Conservation (phyloP, 2,329 filamentous ascomycete genomes). For the Fusarium humuli region DNA sequence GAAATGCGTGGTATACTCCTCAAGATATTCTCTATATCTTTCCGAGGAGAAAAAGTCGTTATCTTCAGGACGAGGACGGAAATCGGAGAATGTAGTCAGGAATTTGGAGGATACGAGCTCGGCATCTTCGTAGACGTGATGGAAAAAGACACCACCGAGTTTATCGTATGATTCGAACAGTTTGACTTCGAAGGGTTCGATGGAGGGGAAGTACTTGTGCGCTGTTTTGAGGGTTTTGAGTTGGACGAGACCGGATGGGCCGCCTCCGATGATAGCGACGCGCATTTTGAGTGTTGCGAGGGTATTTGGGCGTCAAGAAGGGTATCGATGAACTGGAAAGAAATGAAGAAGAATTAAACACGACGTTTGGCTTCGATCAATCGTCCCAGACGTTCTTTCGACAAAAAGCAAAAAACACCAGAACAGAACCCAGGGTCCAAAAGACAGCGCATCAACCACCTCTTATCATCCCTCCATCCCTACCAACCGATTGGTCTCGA, state of each 20-base stretch:
- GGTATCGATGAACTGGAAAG: no score
- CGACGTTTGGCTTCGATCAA: background rate
- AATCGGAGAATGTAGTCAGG: constrained; percentile 5
- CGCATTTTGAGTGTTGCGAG: no score
- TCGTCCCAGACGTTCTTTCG: background rate
- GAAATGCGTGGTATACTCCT: constrained; percentile 1
- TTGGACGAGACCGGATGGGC: background rate
- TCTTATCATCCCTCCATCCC: background rate
- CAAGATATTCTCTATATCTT: background rate
- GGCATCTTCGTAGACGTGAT: background rate
- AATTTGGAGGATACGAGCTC: constrained; percentile 6
- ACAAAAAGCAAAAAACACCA: background rate
- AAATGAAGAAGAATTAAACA: background rate
- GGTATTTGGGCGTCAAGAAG: no score
- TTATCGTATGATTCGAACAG: constrained; percentile 1
- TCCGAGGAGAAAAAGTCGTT: background rate
- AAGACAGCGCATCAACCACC: background rate
- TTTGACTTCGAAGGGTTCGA: background rate
- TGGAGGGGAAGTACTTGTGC: background rate
- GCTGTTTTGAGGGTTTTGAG: background rate
- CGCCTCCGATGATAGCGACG: background rate
- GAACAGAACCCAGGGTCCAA: background rate
- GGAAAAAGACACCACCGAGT: background rate
- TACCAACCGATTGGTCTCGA: background rate
- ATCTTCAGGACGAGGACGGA: background rate